Base-by-base conservation (phyloP, 2,329 filamentous ascomycete genomes). In the Penicillium concentricum region DNA sequence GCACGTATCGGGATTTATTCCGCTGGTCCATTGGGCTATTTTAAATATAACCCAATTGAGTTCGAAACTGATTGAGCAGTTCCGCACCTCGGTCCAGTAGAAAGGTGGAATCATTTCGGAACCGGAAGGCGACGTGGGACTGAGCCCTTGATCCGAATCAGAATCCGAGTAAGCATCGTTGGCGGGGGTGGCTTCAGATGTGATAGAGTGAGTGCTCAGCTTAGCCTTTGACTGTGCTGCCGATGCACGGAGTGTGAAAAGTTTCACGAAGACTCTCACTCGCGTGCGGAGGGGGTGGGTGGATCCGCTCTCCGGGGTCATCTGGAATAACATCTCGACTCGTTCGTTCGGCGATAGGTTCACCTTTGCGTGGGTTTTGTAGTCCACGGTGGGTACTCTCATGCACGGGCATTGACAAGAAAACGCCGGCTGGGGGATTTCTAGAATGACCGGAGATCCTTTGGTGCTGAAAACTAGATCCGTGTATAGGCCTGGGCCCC, bases 241-340 rank as follows among this genome's bases (percentile, higher is more conserved):
- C 2, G 61, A 60, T 5, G 61, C 44, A 1, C 58, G 56, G 2
- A 65, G 39, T 20, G 49, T 55, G 1, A 65, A 30, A 4, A 65
- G 48, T 7, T 54, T 61, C 0, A 62, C 57, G 8, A 65, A 44
- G 3, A 65, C 38, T 9, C 43, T 47, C 0, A 65, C 47, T 9
- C 57, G 28, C 1, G 54, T 62, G 8, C 54, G 57, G 1, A 65
- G 49, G 0, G 46, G 41, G 42, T 60, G 57, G 2, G n/a, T 41
- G 0, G 42, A 18, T 3, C 48, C 45, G 6, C 39, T 48, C 12
- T 39, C 45, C 2, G 48, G 46, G 1, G 46, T 15, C 26, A 64
- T 48, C 16, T 56, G 56, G 9, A 65, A 49, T 2, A 38, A 35
- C 34, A 65, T 47, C 16, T 64, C 57, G 8, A 64, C 28, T 4